Evolutionary conservation across 805 yeast genomes (phyloP).

Genomic region (Zygosaccharomyces bisporus): DNA sequence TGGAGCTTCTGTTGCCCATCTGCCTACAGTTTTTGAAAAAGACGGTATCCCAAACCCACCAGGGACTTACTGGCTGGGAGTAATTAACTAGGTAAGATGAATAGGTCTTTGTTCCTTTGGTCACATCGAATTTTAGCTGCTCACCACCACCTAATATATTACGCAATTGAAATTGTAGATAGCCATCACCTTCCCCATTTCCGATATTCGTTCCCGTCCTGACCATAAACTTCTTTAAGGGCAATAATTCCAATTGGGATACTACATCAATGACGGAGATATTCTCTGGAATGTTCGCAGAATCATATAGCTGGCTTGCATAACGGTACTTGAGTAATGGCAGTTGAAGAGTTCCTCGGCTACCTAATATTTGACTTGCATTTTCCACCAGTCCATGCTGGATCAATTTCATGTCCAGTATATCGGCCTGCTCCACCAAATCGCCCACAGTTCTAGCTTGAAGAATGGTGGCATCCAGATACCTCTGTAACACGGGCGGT

Average conservation of each 20-base stretch:
- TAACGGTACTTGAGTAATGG: constrained; percentile 11
- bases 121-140: constrained; percentile 49
- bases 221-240: constrained; percentile 69
- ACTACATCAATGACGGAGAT: constrained; percentile 28
- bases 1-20: constrained; percentile 45
- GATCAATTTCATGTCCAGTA: constrained; percentile 28
- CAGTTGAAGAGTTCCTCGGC: constrained; percentile 18
- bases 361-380: constrained; percentile 21
- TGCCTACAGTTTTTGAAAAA: constrained; percentile 49
- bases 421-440: constrained; percentile 26
- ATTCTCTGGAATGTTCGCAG: constrained; percentile 8
- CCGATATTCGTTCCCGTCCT: constrained; percentile 95
- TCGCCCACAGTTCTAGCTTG: constrained; percentile 28
- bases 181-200: constrained; percentile 95
- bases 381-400: constrained; percentile 30
- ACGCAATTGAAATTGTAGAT: constrained; percentile 61
- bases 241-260: constrained; percentile 38
- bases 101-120: constrained; percentile 57
- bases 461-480: constrained; percentile 29
- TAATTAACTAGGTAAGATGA: constrained; percentile 51
- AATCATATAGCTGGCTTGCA: constrained; percentile 15
- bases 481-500: constrained; percentile 23
- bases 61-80: constrained; percentile 48
- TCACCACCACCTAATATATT: constrained; percentile 73
- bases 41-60: constrained; percentile 52